These are phyloP conservation scores for Coccinonectria pachysandricola DNA, from an alignment of 2,329 filamentous ascomycete genomes.

Conservation along the genomic window DNA sequence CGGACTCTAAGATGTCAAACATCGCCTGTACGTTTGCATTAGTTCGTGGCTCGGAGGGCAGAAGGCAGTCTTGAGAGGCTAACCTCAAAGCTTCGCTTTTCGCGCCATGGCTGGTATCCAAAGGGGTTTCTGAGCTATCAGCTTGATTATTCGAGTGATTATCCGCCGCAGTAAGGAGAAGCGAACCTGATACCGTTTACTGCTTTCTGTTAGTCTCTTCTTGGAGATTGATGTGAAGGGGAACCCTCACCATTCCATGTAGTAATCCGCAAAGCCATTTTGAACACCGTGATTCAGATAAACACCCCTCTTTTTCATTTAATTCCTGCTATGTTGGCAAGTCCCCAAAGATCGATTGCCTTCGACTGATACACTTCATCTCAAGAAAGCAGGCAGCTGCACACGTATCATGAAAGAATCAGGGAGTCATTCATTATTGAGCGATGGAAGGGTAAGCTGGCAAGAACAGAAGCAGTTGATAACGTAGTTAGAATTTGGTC, in stretches of 20 bases:
- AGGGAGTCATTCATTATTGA: no score
- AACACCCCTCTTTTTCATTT: neutral
- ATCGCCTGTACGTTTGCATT: no score
- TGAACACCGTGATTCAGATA: conserved; percentile 12
- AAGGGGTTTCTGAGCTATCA: conserved; percentile 57
- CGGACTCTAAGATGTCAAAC: conserved; percentile 87
- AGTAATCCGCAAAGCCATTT: conserved; percentile 70
- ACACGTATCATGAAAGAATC: no score
- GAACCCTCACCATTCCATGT: conserved; percentile 70
- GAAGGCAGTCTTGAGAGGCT: conserved; percentile 3
- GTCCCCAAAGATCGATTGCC: neutral
- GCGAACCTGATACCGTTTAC: conserved; percentile 71
- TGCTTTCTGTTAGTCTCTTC: conserved; percentile 26
- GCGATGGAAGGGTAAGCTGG: no score
- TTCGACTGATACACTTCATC: conserved; percentile 1
- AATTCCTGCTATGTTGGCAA: neutral
- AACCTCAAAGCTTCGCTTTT: conserved; percentile 59
- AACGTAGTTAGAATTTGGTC: no score
- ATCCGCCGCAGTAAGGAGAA: no score
- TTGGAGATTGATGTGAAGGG: neutral
- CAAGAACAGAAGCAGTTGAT: no score
- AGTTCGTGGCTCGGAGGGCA: no score
- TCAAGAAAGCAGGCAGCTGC: conserved; percentile 1
- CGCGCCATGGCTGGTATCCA: conserved; percentile 73
- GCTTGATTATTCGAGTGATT: no score